A percentile compares a stretch with the other conserved stretches of the same genome.
phyloP scores from a whole-genome alignment of 768 basidiomycete species.

The Mycena epipterygia region DNA sequence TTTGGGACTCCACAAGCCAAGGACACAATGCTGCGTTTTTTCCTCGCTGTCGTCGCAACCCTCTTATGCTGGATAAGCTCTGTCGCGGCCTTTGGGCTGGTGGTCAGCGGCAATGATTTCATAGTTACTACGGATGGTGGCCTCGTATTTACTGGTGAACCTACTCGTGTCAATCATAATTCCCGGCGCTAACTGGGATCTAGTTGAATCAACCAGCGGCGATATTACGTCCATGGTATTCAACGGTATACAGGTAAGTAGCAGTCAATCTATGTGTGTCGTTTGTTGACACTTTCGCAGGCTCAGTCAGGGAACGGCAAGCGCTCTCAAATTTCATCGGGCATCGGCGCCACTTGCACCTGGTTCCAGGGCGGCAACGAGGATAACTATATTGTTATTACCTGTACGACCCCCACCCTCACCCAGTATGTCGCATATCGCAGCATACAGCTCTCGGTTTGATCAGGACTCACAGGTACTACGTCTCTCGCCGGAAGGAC shows the following conservation, averaged over 20 bases:
- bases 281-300: background rate
- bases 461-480: conserved; percentile 29
- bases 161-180: background rate
- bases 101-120: background rate
- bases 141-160: conserved; percentile 50
- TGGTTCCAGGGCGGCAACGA: conserved; percentile 44
- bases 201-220: conserved; percentile 48
- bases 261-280: no score
- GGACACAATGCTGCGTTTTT: background rate
- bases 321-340: conserved; percentile 35
- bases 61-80: conserved; percentile 5
- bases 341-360: conserved; percentile 49
- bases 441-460: conserved; percentile 31
- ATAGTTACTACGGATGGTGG: conserved; percentile 43
- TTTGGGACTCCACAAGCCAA: no score
- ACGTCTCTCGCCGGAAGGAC: conserved; percentile 50
- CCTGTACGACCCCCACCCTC: conserved; percentile 50
- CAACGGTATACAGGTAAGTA: conserved; percentile 49
- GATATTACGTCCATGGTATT: conserved; percentile 53
- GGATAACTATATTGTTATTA: conserved; percentile 54
- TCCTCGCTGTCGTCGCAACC: background rate
- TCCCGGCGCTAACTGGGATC: background rate
- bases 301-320: background rate
- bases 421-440: conserved; percentile 43
- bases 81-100: conserved; percentile 2